These are phyloP conservation scores for Arthrobotrys sphaeroides DNA, from an alignment of 2,329 filamentous ascomycete genomes.

Conservation along the genomic window DNA sequence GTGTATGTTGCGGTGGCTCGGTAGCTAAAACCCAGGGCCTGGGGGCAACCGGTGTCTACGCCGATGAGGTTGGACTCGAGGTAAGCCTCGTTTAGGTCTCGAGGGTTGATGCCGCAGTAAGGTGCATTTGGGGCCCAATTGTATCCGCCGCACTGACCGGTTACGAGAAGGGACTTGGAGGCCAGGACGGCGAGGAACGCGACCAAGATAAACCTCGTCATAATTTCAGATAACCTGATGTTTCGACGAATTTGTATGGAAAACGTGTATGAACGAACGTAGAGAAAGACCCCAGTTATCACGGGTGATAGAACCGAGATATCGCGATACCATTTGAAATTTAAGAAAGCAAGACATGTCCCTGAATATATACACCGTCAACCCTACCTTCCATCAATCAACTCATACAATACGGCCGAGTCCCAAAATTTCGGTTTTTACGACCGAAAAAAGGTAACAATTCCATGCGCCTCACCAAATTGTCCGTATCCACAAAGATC, in stretches of 20 bases:
- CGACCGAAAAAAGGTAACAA: too few relatives aligned
- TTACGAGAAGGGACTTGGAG: background rate
- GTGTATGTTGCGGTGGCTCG: background rate
- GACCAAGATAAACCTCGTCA: background rate
- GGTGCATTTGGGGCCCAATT: background rate
- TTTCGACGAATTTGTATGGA: background rate
- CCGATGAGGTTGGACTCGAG: constrained; percentile 9
- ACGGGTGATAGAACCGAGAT: background rate
- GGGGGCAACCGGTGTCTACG: background rate
- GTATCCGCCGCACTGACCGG: constrained; percentile 10
- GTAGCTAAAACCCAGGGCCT: background rate
- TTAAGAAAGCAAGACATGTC: too few relatives aligned
- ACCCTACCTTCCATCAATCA: too few relatives aligned
- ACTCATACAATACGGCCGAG: too few relatives aligned
- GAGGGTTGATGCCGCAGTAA: background rate
- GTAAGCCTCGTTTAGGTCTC: background rate
- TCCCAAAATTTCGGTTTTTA: too few relatives aligned
- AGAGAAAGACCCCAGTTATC: background rate
- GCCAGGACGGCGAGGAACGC: background rate
- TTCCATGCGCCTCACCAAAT: too few relatives aligned
- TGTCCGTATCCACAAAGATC: too few relatives aligned
- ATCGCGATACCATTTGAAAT: too few relatives aligned
- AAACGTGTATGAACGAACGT: background rate
- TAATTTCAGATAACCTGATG: too few relatives aligned
- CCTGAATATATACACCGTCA: too few relatives aligned